phyloP scores from a whole-genome alignment of 75 land plant genomes.

The Cupressus sempervirens region DNA sequence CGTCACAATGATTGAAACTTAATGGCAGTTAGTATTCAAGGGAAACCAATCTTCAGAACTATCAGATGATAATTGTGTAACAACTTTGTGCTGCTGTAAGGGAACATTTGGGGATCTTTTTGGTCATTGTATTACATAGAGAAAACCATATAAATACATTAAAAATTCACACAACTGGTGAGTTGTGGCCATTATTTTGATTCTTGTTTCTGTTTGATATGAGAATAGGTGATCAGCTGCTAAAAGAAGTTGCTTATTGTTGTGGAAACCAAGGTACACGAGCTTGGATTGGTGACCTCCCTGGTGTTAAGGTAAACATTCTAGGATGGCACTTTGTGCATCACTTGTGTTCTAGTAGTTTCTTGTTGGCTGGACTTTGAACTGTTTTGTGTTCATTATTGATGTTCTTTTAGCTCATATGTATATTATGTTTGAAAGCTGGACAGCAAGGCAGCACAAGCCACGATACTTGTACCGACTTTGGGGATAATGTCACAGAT shows the following conservation, averaged over 20 bases:
- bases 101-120: not conserved
- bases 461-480: conserved; percentile 42
- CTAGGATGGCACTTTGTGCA: not conserved
- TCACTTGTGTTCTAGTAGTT: not conserved
- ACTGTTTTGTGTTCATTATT: not conserved
- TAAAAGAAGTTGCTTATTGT: conserved; percentile 27
- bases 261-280: conserved; percentile 24
- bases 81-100: not conserved
- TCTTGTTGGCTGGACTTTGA: not conserved
- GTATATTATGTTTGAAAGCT: conserved; percentile 26
- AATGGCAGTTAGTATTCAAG: not conserved
- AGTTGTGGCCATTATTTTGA: not conserved
- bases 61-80: not conserved
- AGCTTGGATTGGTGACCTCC: conserved; percentile 60
- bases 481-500: conserved; percentile 34
- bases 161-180: not conserved
- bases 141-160: not conserved
- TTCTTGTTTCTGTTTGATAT: not conserved
- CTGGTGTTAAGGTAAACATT: conserved; percentile 56
- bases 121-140: not conserved
- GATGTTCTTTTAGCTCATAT: not conserved
- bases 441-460: conserved; percentile 37
- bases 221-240: conserved; percentile 34
- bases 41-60: not conserved
- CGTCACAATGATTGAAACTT: not conserved